Base-by-base conservation (phyloP, 129 eudicot genomes). In the Flaveria trinervia region DNA sequence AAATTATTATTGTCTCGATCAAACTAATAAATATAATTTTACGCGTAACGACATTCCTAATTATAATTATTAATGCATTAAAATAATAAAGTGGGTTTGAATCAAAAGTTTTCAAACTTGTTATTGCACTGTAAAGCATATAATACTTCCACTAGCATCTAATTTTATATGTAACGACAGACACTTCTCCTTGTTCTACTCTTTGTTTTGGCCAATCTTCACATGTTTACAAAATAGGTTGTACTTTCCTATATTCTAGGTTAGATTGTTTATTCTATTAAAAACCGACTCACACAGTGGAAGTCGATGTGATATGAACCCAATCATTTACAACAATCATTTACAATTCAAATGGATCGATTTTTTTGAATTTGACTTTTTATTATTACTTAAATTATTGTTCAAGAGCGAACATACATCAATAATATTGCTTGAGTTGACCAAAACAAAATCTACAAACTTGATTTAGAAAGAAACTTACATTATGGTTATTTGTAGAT, bases 1-100 rank as follows among this genome's bases (percentile, higher is more conserved):
- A 67, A 50, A 72, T 71, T 50, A 72, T 71, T 50, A 79, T 79
- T 54, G 49, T 10, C 78, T 64, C 60, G 73, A 51, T 79, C 25
- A 36, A 17, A 65, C 68, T 79, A 36, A 64, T 49, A 72, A 25
- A 64, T 51, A 65, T 4, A 54, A 62, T 62, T 62, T 44, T 72
- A 51, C 83, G 82, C 82, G 65, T 70, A 78, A 78, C 71, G 77
- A 78, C 77, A 78, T 71, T 71, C 83, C 64, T 71, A 71, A 50
- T 79, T 20, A 50, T 57, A 50, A 65, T 51, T 50, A 39, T 50
- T 33, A 79, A 79, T 25, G 56, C 83, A 49, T 79, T 62, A 71
- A 71, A 61, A 49, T 71, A 79, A 61, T 30, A 14, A 30, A 45
- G 39, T 70, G 16, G 28, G 82, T 39, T 70, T 71, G 64, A 13